These are phyloP conservation scores for Avicennia marina DNA, from an alignment of 257 asterid genomes.

Conservation along the genomic window DNA sequence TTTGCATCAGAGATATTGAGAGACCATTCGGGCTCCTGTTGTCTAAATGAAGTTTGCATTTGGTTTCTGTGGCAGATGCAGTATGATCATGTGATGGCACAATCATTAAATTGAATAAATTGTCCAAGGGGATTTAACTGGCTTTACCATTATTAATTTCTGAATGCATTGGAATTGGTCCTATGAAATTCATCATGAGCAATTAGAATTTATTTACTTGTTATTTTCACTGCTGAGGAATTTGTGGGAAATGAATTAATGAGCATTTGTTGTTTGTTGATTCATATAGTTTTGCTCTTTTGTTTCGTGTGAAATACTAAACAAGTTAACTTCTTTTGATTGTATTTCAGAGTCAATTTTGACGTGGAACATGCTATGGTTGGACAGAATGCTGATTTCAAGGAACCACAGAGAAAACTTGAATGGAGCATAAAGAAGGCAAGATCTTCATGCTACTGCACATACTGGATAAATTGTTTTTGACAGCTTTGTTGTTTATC, in stretches of 20 bases:
- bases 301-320: constrained; percentile 1
- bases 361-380: constrained; percentile 88
- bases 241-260: not conserved
- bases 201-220: not conserved
- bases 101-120: too few relatives aligned
- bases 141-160: too few relatives aligned
- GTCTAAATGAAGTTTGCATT: constrained; percentile 6
- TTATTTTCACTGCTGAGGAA: not conserved
- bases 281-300: not conserved
- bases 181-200: too few relatives aligned
- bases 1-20: not conserved
- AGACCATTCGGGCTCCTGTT: not conserved
- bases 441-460: constrained; percentile 23
- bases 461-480: constrained; percentile 13
- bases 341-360: constrained; percentile 69
- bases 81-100: not conserved
- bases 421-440: constrained; percentile 98
- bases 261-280: constrained; percentile 8
- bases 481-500: too few relatives aligned
- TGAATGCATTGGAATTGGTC: constrained; percentile 1
- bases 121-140: too few relatives aligned
- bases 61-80: constrained; percentile 6
- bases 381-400: constrained; percentile 93
- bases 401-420: constrained; percentile 76
- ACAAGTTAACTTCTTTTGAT: not conserved